Evolutionary conservation across 768 basidiomycete genomes (phyloP).

Genomic region (Glaciozyma martinii): DNA sequence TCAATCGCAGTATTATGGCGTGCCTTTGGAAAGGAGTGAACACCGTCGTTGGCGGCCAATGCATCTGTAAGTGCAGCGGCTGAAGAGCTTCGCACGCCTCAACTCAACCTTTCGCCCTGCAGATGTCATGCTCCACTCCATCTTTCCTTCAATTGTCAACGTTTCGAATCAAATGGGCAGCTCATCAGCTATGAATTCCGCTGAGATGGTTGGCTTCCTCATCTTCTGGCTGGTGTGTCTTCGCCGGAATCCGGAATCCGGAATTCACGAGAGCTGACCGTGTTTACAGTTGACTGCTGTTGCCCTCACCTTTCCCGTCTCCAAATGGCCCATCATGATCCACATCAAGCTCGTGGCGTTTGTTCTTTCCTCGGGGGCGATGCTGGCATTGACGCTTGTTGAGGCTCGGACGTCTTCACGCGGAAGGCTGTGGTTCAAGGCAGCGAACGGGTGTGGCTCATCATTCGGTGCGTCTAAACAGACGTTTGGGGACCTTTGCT

Average conservation of each 20-base stretch:
- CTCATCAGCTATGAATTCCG: conserved; percentile 10
- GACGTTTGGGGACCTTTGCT: not conserved
- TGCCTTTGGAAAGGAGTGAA: not conserved
- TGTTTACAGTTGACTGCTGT: conserved; percentile 70
- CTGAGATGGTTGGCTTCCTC: conserved; percentile 31
- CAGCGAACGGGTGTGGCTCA: conserved; percentile 62
- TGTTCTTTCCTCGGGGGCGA: conserved; percentile 56
- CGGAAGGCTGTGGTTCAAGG: conserved; percentile 59
- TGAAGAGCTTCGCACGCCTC: not conserved
- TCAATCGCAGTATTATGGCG: not conserved
- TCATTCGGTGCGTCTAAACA: conserved; percentile 45
- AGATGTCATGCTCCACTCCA: conserved; percentile 60
- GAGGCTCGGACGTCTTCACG: conserved; percentile 66
- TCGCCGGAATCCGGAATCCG: conserved; percentile 6
- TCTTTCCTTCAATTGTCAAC: conserved; percentile 54
- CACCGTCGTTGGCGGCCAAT: too few relatives aligned
- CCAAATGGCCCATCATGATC: conserved; percentile 31
- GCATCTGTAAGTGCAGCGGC: not conserved
- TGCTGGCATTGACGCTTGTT: conserved; percentile 67
- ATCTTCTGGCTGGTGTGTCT: conserved; percentile 28
- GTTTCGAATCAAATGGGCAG: conserved; percentile 54
- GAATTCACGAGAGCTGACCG: conserved; percentile 65
- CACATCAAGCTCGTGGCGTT: conserved; percentile 58
- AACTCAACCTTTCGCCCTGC: conserved; percentile 58
- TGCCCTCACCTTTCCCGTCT: conserved; percentile 49